phyloP scores from a whole-genome alignment of 306 rosid species.

The Cotoneaster glaucophyllus region DNA sequence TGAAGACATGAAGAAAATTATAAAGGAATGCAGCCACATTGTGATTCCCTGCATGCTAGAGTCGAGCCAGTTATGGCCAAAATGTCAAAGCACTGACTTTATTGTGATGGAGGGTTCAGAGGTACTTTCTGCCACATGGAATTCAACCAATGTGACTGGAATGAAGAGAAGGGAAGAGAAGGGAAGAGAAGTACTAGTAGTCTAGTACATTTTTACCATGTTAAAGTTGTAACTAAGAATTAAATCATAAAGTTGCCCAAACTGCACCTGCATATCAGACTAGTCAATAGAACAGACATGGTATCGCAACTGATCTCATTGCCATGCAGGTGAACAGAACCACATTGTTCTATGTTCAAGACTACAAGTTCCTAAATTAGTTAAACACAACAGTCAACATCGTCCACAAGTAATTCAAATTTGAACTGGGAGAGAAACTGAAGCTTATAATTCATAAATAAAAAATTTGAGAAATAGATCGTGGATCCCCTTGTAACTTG shows the following conservation, averaged over 20 bases:
- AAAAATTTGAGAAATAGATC: background rate
- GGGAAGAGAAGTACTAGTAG: background rate
- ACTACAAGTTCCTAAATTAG: slow-evolving; percentile 14
- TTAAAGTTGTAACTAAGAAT: slow-evolving; percentile 1
- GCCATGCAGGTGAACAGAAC: slow-evolving; percentile 14
- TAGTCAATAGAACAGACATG: background rate
- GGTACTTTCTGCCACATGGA: slow-evolving; percentile 27
- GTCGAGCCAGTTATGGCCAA: slow-evolving; percentile 55
- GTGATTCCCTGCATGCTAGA: slow-evolving; percentile 48
- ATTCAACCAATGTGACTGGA: slow-evolving; percentile 30
- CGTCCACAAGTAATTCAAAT: background rate
- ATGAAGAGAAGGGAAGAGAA: background rate
- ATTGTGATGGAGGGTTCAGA: slow-evolving; percentile 18
- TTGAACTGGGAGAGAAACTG: background rate
- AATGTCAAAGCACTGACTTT: slow-evolving; percentile 35
- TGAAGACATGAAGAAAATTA: slow-evolving; percentile 35
- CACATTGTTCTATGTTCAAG: slow-evolving; percentile 7
- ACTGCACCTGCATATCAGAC: background rate
- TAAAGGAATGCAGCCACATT: slow-evolving; percentile 56
- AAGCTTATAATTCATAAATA: background rate
- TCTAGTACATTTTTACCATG: background rate
- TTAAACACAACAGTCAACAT: background rate
- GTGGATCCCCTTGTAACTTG: background rate
- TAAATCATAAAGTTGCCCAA: background rate
- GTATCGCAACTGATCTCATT: slow-evolving; percentile 11